Conservation (phyloP, 257 asterid genomes). For the Oldenlandia corymbosa region DNA sequence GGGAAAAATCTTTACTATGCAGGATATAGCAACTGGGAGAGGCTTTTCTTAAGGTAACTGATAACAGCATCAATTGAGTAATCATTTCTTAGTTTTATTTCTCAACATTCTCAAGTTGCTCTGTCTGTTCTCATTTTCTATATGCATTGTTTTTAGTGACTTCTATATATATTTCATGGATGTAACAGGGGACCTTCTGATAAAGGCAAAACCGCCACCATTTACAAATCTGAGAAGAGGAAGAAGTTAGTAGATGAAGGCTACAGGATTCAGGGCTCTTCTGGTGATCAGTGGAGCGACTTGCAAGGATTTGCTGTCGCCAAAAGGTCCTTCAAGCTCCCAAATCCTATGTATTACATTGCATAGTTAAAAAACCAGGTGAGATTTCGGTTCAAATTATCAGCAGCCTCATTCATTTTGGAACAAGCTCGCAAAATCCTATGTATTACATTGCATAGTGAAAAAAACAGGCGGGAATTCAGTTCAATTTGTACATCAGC, state of each 20-base stretch:
- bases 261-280: constrained; percentile 60
- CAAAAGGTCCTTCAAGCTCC: constrained; percentile 71
- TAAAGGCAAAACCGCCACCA: constrained; percentile 49
- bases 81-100: too few species aligned
- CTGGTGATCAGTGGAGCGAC: constrained; percentile 97
- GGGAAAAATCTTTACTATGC: constrained; percentile 42
- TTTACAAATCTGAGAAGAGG: constrained; percentile 74
- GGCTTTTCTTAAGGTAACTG: constrained; percentile 76
- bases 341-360: constrained; percentile 69
- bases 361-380: constrained; percentile 21
- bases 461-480: neutral
- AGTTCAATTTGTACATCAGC: neutral
- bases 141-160: too few species aligned
- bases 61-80: too few species aligned
- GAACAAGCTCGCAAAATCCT: constrained; percentile 39
- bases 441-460: constrained; percentile 52
- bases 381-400: neutral
- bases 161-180: constrained; percentile 7
- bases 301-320: constrained; percentile 65
- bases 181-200: constrained; percentile 57
- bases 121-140: too few species aligned
- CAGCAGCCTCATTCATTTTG: neutral
- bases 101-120: too few species aligned
- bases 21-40: constrained; percentile 75
- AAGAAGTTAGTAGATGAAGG: constrained; percentile 75